phyloP scores from a whole-genome alignment of 78 protist species.

The Dictyostelium capitatum region DNA sequence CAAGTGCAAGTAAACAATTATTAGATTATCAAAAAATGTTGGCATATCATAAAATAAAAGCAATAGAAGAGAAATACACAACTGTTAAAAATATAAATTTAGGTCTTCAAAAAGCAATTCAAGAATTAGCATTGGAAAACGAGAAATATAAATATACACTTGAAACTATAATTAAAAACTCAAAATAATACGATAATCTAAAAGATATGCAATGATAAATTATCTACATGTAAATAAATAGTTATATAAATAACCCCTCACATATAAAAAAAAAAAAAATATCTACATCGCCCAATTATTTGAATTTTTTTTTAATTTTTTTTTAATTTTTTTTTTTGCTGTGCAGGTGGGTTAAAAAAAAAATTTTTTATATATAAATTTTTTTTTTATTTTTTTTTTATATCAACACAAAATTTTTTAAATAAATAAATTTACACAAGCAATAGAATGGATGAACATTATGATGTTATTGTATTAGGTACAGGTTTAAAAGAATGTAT shows the following conservation, averaged over 20 bases:
- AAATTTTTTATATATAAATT: neutral
- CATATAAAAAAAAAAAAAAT: no score
- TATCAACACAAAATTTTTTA: neutral
- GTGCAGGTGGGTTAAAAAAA: no score
- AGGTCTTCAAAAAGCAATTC: conserved; percentile 68
- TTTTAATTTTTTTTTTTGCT: neutral
- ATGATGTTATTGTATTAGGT: conserved; percentile 96
- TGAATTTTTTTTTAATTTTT: neutral
- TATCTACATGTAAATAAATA: no score
- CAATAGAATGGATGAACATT: conserved; percentile 92
- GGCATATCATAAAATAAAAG: conserved; percentile 58
- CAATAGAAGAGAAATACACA: conserved; percentile 59
- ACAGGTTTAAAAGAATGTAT: conserved; percentile 99
- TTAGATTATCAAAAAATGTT: conserved; percentile 73
- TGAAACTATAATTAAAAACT: conserved; percentile 19
- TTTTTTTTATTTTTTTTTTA: conserved; percentile 1
- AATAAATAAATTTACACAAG: neutral
- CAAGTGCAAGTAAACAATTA: conserved; percentile 66
- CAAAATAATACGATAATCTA: no score
- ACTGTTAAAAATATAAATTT: conserved; percentile 70
- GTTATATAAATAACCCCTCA: neutral
- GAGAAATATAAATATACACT: conserved; percentile 69
- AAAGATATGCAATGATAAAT: no score
- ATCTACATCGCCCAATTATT: neutral
- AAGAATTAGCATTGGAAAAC: conserved; percentile 59